These are phyloP conservation scores for Wickerhamomyces sydowiorum DNA, from an alignment of 805 yeast genomes.

Conservation along the genomic window DNA sequence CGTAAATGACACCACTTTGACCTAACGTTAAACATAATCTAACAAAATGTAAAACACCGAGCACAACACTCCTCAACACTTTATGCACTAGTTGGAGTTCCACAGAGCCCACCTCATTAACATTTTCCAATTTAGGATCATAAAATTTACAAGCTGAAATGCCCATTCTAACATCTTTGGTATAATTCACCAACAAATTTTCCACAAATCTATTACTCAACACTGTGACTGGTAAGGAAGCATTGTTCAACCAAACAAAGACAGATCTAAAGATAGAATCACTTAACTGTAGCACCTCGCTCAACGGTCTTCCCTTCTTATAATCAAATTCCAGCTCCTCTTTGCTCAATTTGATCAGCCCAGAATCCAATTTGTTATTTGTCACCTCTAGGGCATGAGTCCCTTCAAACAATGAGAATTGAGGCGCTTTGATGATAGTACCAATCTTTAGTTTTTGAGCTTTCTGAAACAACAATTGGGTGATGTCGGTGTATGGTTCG, in stretches of 20 bases:
- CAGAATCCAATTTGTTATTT: constrained; percentile 73
- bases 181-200: constrained; percentile 39
- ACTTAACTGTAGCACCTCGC: constrained; percentile 43
- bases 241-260: constrained; percentile 72
- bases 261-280: constrained; percentile 49
- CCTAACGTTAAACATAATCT: constrained; percentile 42
- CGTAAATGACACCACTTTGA: constrained; percentile 53
- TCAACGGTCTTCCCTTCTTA: constrained; percentile 28
- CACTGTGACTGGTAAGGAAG: constrained; percentile 71
- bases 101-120: constrained; percentile 1
- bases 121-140: constrained; percentile 2
- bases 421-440: constrained; percentile 50
- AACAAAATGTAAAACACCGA: constrained; percentile 51
- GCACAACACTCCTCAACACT: constrained; percentile 43
- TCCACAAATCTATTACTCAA: constrained; percentile 73
- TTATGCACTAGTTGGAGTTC: constrained; percentile 34
- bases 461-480: constrained; percentile 40
- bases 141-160: constrained; percentile 6
- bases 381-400: constrained; percentile 82
- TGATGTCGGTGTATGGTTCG: constrained; percentile 43
- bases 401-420: constrained; percentile 71
- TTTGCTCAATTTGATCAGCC: constrained; percentile 43
- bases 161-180: constrained; percentile 15
- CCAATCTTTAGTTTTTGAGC: constrained; percentile 38
- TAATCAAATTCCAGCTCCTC: constrained; percentile 46